Conservation (phyloP, 768 basidiomycete species). For the Crepidotus variabilis region DNA sequence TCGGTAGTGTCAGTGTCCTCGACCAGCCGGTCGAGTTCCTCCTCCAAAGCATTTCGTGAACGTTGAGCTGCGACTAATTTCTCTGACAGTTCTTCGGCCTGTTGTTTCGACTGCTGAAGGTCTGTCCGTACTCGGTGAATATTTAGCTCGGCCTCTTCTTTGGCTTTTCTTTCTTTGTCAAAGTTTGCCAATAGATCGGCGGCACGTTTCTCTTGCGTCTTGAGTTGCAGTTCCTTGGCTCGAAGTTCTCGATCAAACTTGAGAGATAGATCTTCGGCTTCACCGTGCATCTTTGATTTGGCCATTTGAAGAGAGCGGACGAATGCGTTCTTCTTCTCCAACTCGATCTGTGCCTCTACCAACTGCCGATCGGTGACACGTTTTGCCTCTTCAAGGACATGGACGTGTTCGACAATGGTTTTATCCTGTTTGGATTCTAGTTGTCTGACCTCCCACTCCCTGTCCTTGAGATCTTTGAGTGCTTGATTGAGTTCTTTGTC, state of each 20-base stretch:
- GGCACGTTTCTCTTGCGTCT: conserved; percentile 59
- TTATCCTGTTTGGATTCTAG: conserved; percentile 88
- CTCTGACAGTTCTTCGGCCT: conserved; percentile 52
- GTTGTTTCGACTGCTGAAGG: conserved; percentile 49
- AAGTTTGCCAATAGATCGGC: conserved; percentile 51
- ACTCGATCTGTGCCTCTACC: conserved; percentile 72
- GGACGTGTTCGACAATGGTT: conserved; percentile 97
- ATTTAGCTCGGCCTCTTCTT: conserved; percentile 63
- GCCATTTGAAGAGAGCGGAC: conserved; percentile 88
- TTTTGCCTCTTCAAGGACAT: conserved; percentile 95
- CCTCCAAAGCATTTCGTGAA: conserved; percentile 64
- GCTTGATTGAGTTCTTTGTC: conserved; percentile 81
- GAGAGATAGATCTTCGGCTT: conserved; percentile 78
- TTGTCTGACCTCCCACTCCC: conserved; percentile 85
- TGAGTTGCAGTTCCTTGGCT: conserved; percentile 63
- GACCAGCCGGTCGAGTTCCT: conserved; percentile 62
- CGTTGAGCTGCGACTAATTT: conserved; percentile 50
- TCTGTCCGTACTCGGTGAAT: conserved; percentile 59
- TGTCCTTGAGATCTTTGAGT: conserved; percentile 71
- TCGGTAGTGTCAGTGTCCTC: conserved; percentile 51
- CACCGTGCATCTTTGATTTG: conserved; percentile 65
- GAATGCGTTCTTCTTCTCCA: conserved; percentile 68
- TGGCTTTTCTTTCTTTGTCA: conserved; percentile 64
- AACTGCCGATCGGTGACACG: conserved; percentile 91
- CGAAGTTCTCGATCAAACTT: conserved; percentile 72